Evolutionary conservation across 148 eudicot species (phyloP).

Genomic region (Chenopodium album): DNA sequence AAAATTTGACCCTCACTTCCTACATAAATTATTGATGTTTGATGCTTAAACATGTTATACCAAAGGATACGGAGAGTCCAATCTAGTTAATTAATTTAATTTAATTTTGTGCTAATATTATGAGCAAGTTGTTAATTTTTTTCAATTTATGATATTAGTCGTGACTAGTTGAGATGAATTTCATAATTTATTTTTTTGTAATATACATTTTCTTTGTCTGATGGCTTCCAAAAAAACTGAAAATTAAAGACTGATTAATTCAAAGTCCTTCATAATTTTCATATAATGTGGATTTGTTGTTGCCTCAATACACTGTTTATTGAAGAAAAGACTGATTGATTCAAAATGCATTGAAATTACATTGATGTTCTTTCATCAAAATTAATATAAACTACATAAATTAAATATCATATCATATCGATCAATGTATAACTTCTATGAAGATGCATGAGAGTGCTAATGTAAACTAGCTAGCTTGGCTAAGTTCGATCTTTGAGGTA

Average conservation of each 20-base stretch:
- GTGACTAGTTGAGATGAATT: background rate
- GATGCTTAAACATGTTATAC: conserved; percentile 1
- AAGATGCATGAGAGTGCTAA: no score
- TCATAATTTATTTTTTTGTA: background rate
- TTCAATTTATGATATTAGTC: background rate
- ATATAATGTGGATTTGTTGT: background rate
- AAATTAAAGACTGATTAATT: background rate
- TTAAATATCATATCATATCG: no score
- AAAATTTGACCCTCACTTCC: background rate
- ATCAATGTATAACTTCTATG: no score
- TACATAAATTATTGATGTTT: background rate
- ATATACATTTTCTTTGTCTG: background rate
- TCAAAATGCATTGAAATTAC: background rate
- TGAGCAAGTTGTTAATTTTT: background rate
- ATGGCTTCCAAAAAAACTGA: background rate
- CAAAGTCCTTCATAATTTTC: background rate
- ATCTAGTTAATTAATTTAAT: no score
- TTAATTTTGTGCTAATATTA: background rate
- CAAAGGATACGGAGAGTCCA: background rate
- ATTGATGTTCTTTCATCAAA: background rate
- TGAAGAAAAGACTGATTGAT: background rate
- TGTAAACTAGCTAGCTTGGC: no score
- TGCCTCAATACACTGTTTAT: background rate
- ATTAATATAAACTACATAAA: no score
- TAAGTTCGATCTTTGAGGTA: no score